Percentiles rank a stretch among this genome's conserved stretches.
phyloP scores from a whole-genome alignment of 1,284 basidiomycete genomes.

The Pterula multifida region DNA sequence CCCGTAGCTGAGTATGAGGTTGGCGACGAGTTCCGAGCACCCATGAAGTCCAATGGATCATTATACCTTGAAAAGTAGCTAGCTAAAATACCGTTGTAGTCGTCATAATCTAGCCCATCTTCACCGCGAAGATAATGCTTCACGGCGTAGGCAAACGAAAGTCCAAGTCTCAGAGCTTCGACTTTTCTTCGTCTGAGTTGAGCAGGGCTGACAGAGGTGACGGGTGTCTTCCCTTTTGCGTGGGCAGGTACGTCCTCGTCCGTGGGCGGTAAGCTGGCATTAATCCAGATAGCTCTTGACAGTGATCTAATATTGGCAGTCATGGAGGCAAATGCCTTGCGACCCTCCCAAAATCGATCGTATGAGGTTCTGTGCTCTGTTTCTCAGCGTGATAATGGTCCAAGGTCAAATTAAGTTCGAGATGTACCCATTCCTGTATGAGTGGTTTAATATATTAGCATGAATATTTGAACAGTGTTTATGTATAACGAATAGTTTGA shows the following conservation, averaged over 20 bases:
- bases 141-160: constrained; percentile 57
- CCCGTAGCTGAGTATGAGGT: constrained; percentile 21
- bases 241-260: constrained; percentile 26
- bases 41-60: background rate
- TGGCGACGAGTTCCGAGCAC: constrained; percentile 9
- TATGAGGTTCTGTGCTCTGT: constrained; percentile 50
- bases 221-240: constrained; percentile 38
- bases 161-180: constrained; percentile 53
- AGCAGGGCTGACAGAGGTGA: constrained; percentile 30
- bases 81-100: constrained; percentile 58
- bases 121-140: constrained; percentile 75
- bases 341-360: constrained; percentile 75
- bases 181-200: constrained; percentile 64
- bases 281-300: constrained; percentile 60
- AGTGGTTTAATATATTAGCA: too few relatives aligned
- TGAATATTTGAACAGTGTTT: background rate
- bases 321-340: constrained; percentile 67
- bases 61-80: constrained; percentile 32
- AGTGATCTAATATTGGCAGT: constrained; percentile 43
- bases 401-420: constrained; percentile 1
- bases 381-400: background rate
- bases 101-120: constrained; percentile 55
- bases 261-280: constrained; percentile 52
- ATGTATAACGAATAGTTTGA: constrained; percentile 5
- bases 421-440: constrained; percentile 26